Base-by-base conservation (phyloP, 2,329 filamentous ascomycete genomes). In the Pseudogymnoascus sp. region DNA sequence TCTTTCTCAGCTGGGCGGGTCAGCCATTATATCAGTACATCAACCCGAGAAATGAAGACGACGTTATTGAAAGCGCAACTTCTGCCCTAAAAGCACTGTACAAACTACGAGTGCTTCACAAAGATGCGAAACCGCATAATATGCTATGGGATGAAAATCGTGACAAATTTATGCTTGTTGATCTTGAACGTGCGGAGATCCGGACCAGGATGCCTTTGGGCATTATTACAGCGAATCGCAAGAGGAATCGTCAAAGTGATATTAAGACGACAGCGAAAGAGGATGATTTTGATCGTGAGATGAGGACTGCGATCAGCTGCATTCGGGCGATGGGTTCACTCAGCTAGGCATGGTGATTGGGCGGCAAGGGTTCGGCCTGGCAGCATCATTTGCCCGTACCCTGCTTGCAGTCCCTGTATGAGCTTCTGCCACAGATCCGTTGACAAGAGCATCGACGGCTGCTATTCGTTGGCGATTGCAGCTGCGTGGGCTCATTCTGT, bases 1-100 rank as follows among this genome's bases (percentile, higher is more conserved):
- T 77, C 62, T 70, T 77, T 55, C 67, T 76, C 10, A 73, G 73
- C 65, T 77, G 65, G 68, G 71, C 65, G 33, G 70, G 72, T 35
- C 60, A 15, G 59, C 67, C 71, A 5, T 44, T 74, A 58, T 68
- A 65, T 58, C 42, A 67, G 29, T 59, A 60, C 60, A 61, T 51
- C 31, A 62, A 67, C 62, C 60, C 38, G 44, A n/a, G 36, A 17
- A 36, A 59, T 25, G 66, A 60, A 29, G 13, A 31, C 12, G 41
- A 38, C 8, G 41, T 69, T 21, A 31, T 66, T 5, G n/a, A 65
- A 12, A 39, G 36, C 21, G 65, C 68, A 6, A 62, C 27, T 38
- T 41, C 35, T n/a, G 38, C 59, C 2, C 13, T 62, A 15, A 44
- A 62, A 33, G 35, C 5, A 51, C 8, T 63, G 39, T 35, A 63